A percentile compares a stretch with the other conserved stretches of the same genome.
Evolutionary conservation across 345 rosid species (phyloP).

Genomic region (Aquilaria sinensis): DNA sequence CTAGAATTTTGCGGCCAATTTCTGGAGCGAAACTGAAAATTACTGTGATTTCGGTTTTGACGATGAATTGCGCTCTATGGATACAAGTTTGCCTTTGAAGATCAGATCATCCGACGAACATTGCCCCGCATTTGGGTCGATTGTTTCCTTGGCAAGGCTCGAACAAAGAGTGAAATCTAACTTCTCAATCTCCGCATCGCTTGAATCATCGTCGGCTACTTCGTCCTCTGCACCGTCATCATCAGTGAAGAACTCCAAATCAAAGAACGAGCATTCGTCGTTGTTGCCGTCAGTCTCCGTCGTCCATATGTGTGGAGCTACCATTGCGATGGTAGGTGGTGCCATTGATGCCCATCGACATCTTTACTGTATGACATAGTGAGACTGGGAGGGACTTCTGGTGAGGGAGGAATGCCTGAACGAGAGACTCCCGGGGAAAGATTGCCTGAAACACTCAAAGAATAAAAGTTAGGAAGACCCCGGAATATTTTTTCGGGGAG

Average conservation of each 20-base stretch:
- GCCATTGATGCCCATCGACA: slow-evolving; percentile 28
- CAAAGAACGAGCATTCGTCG: slow-evolving; percentile 90
- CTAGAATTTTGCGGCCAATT: slow-evolving; percentile 79
- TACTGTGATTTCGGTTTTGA: slow-evolving; percentile 35
- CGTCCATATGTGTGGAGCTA: slow-evolving; percentile 21
- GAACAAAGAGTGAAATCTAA: slow-evolving; percentile 66
- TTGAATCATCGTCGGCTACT: slow-evolving; percentile 21
- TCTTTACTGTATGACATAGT: no score
- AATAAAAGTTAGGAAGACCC: no score
- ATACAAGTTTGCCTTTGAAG: slow-evolving; percentile 64
- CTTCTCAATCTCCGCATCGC: no score
- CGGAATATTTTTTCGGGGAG: no score
- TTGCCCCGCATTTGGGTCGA: slow-evolving; percentile 33
- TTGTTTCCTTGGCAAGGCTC: slow-evolving; percentile 47
- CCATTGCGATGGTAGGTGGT: slow-evolving; percentile 9
- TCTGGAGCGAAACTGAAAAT: slow-evolving; percentile 57
- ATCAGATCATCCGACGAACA: slow-evolving; percentile 73
- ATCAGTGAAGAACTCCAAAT: slow-evolving; percentile 64
- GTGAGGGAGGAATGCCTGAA: no score
- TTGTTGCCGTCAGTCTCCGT: slow-evolving; percentile 34
- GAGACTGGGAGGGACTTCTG: no score
- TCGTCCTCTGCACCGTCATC: slow-evolving; percentile 44
- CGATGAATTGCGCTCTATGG: slow-evolving; percentile 38
- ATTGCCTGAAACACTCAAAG: no score
- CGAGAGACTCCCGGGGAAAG: no score